phyloP scores from a whole-genome alignment of 2,329 filamentous ascomycete species.

The Elsinoe arachidis region DNA sequence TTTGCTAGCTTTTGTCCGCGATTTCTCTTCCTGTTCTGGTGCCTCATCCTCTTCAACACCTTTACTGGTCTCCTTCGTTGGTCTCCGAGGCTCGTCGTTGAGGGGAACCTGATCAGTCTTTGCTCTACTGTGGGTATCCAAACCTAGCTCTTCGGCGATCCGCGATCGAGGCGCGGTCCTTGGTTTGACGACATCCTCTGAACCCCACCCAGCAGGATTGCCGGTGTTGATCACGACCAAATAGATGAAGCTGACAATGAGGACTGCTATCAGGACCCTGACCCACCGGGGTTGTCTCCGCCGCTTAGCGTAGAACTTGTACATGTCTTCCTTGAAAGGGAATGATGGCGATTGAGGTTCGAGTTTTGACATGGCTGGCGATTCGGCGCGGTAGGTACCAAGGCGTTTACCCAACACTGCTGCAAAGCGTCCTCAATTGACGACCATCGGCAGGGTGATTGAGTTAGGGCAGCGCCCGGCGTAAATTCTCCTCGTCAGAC shows the following conservation, averaged over 20 bases:
- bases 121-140: background rate
- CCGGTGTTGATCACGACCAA: constrained; percentile 10
- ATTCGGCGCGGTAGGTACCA: background rate
- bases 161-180: background rate
- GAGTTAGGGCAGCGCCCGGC: too few species aligned
- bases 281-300: constrained; percentile 13
- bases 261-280: background rate
- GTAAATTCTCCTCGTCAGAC: too few species aligned
- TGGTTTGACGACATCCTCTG: background rate
- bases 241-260: constrained; percentile 9
- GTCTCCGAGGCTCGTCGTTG: background rate
- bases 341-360: constrained; percentile 3
- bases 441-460: background rate
- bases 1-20: background rate
- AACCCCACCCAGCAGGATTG: background rate
- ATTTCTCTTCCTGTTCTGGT: background rate
- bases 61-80: background rate
- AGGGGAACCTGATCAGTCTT: background rate
- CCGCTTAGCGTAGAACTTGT: constrained; percentile 5
- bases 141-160: constrained; percentile 4
- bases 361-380: constrained; percentile 1
- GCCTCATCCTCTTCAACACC: background rate
- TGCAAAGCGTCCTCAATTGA: background rate
- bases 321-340: constrained; percentile 9
- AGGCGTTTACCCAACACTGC: too few species aligned